phyloP scores from a whole-genome alignment of 441 rosid species.

The Metrosideros polymorpha region DNA sequence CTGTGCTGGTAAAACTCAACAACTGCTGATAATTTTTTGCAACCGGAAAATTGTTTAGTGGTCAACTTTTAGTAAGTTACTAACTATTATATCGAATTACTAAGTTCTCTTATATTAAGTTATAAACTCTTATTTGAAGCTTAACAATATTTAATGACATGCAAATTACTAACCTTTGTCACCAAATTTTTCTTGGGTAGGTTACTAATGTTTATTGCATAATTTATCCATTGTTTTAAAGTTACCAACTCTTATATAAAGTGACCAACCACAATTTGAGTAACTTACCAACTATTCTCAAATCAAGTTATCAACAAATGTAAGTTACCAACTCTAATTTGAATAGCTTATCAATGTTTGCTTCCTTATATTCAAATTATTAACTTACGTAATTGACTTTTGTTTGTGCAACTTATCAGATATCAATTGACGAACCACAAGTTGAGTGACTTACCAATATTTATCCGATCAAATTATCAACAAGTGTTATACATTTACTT shows the following conservation, averaged over 20 bases:
- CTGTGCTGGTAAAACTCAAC: background rate
- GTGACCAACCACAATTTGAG: background rate
- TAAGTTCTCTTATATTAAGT: background rate
- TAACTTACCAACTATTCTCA: background rate
- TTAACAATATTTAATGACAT: background rate
- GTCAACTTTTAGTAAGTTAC: background rate
- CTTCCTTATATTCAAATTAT: background rate
- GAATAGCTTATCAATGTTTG: background rate
- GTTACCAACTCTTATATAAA: background rate
- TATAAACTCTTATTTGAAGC: background rate
- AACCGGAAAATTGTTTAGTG: background rate
- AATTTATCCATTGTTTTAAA: background rate
- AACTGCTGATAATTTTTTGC: background rate
- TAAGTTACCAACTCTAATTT: background rate
- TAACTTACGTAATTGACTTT: background rate
- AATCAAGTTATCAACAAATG: background rate
- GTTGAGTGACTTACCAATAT: background rate
- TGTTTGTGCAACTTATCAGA: background rate
- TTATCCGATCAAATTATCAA: background rate
- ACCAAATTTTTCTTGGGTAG: background rate
- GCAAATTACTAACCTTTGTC: background rate
- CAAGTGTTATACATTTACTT: background rate
- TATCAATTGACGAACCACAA: background rate
- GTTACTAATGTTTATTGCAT: background rate
- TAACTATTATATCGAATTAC: background rate